phyloP scores from a whole-genome alignment of 768 basidiomycete genomes.

The Mycena olivaceomarginata region DNA sequence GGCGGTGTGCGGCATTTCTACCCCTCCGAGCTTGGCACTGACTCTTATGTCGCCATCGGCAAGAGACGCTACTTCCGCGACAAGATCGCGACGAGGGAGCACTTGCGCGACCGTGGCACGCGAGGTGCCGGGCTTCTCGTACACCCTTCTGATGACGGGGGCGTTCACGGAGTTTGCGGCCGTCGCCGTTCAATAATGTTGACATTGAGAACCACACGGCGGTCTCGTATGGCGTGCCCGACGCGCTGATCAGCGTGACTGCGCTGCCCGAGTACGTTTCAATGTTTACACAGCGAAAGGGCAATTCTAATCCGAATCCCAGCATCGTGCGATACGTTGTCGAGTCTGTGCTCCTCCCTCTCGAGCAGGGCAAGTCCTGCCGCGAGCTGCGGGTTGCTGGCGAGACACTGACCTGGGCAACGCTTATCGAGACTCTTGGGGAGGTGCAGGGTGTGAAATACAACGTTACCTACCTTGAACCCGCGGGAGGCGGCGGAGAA shows the following conservation, averaged over 20 bases:
- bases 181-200: constrained; percentile 5
- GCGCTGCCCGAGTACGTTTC: constrained; percentile 19
- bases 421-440: neutral
- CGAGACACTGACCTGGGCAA: constrained; percentile 14
- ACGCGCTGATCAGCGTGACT: constrained; percentile 15
- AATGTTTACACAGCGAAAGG: neutral
- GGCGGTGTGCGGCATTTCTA: neutral
- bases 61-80: constrained; percentile 9
- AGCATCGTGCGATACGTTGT: constrained; percentile 17
- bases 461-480: constrained; percentile 11
- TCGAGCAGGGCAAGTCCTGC: neutral
- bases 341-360: constrained; percentile 2
- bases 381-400: constrained; percentile 19
- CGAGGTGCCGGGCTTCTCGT: constrained; percentile 14
- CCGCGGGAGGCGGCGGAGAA: constrained; percentile 20
- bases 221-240: constrained; percentile 7
- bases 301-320: neutral
- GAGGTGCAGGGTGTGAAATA: constrained; percentile 23
- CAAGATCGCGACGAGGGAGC: constrained; percentile 11
- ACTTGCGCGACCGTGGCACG: neutral
- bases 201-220: constrained; percentile 23
- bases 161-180: constrained; percentile 8
- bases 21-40: constrained; percentile 10
- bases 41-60: constrained; percentile 1
- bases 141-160: constrained; percentile 16